These are phyloP conservation scores for Cephaloascus fragrans DNA, from an alignment of 805 yeast genomes.

Conservation along the genomic window DNA sequence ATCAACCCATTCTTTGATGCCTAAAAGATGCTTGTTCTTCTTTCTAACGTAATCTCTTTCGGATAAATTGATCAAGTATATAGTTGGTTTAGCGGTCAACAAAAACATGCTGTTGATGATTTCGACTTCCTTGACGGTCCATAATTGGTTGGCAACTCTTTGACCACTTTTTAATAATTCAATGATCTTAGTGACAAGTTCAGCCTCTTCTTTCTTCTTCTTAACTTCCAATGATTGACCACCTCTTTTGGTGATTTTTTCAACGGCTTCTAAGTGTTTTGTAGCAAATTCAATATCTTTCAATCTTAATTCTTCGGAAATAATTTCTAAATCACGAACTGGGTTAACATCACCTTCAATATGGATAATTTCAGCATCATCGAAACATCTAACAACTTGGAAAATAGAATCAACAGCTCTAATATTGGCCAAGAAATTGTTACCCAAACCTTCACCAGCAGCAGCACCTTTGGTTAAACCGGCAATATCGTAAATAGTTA, in stretches of 20 bases:
- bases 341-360: slow-evolving; percentile 97
- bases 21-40: slow-evolving; percentile 76
- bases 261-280: slow-evolving; percentile 69
- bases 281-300: slow-evolving; percentile 94
- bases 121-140: slow-evolving; percentile 91
- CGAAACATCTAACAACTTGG: slow-evolving; percentile 96
- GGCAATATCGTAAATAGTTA: slow-evolving; percentile 94
- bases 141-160: slow-evolving; percentile 77
- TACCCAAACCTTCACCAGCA: slow-evolving; percentile 96
- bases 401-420: slow-evolving; percentile 97
- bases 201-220: slow-evolving; percentile 78
- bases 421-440: slow-evolving; percentile 92
- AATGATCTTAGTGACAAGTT: slow-evolving; percentile 64
- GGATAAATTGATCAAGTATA: slow-evolving; percentile 82
- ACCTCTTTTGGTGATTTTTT: slow-evolving; percentile 76
- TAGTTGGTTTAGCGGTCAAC: slow-evolving; percentile 92
- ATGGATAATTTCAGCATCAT: slow-evolving; percentile 96
- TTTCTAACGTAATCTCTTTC: slow-evolving; percentile 83
- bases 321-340: slow-evolving; percentile 86
- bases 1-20: slow-evolving; percentile 87
- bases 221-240: slow-evolving; percentile 86
- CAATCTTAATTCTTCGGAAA: slow-evolving; percentile 83
- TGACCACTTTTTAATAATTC: slow-evolving; percentile 72
- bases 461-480: slow-evolving; percentile 97
- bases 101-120: slow-evolving; percentile 76